Percentiles rank a stretch among this genome's conserved stretches.
These are phyloP conservation scores for Trametes maxima DNA, from an alignment of 768 basidiomycete genomes.

Conservation along the genomic window DNA sequence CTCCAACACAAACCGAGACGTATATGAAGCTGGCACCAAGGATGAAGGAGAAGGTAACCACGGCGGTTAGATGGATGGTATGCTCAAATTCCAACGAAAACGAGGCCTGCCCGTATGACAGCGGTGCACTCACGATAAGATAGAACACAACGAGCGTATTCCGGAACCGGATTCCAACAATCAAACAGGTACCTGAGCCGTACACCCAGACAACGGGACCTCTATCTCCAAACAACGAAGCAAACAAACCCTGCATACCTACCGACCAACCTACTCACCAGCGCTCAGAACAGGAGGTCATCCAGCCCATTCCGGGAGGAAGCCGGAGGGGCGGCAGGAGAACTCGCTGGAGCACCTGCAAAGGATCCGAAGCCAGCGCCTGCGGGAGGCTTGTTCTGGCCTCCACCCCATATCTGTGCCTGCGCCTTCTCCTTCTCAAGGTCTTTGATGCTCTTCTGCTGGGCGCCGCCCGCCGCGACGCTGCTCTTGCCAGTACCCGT, in stretches of 20 bases:
- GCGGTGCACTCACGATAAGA: neutral
- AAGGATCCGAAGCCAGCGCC: constrained; percentile 35
- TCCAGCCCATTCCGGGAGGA: constrained; percentile 36
- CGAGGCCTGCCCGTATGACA: no score
- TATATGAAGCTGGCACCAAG: neutral
- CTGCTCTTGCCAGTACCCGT: constrained; percentile 38
- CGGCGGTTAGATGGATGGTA: neutral
- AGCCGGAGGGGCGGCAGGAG: constrained; percentile 25
- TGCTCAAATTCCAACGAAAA: no score
- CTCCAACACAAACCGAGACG: neutral
- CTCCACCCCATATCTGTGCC: constrained; percentile 75
- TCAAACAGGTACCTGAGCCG: constrained; percentile 9
- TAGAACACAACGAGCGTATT: neutral
- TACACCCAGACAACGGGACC: constrained; percentile 12
- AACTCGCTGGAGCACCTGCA: constrained; percentile 25
- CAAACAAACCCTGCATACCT: constrained; percentile 6
- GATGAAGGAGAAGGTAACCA: neutral
- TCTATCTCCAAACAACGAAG: constrained; percentile 22
- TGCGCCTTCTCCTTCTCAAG: constrained; percentile 85
- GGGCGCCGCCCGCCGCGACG: constrained; percentile 3
- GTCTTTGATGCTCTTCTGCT: constrained; percentile 79
- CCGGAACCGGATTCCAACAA: constrained; percentile 3
- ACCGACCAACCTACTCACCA: neutral
- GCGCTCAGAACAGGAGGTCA: constrained; percentile 43
- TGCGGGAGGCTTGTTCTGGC: constrained; percentile 27